Evolutionary conservation across 495 filamentous ascomycete species (phyloP).

Genomic region (Aspergillus funiculosus): DNA sequence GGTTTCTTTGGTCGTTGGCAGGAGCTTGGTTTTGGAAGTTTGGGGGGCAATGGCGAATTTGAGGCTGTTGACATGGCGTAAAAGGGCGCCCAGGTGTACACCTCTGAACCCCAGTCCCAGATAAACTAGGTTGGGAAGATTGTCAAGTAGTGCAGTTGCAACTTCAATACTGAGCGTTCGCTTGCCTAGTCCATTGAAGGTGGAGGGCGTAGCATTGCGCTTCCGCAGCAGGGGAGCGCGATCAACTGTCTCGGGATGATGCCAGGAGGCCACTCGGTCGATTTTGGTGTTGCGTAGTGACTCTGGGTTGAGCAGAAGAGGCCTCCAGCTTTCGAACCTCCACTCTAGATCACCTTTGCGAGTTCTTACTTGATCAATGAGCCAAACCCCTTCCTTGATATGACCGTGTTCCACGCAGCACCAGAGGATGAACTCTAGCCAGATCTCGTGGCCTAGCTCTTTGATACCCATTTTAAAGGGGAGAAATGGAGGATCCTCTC

Average conservation of each 20-base stretch:
- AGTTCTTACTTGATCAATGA: constrained; percentile 40
- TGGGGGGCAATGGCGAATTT: constrained; percentile 24
- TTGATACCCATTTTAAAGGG: constrained; percentile 46
- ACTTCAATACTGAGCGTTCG: constrained; percentile 56
- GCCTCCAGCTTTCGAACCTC: constrained; percentile 37
- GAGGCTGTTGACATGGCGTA: constrained; percentile 20
- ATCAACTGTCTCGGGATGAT: constrained; percentile 22
- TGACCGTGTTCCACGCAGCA: constrained; percentile 59
- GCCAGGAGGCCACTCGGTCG: constrained; percentile 32
- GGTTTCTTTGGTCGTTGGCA: constrained; percentile 30
- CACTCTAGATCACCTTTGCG: constrained; percentile 30
- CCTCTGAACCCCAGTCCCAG: constrained; percentile 28
- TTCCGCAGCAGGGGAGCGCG: constrained; percentile 15
- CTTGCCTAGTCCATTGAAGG: constrained; percentile 41
- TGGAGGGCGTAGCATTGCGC: constrained; percentile 14
- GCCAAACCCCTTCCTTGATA: constrained; percentile 45
- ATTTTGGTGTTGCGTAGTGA: constrained; percentile 31
- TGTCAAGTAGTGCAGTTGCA: constrained; percentile 47
- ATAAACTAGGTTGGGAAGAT: constrained; percentile 39
- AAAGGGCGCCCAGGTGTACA: constrained; percentile 19
- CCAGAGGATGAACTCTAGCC: constrained; percentile 64
- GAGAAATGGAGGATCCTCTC: constrained; percentile 48
- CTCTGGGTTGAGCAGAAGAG: constrained; percentile 25
- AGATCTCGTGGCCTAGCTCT: constrained; percentile 53
- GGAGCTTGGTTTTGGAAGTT: constrained; percentile 12